Evolutionary conservation across 306 rosid genomes (phyloP).

Genomic region (Abrus pulchellus): DNA sequence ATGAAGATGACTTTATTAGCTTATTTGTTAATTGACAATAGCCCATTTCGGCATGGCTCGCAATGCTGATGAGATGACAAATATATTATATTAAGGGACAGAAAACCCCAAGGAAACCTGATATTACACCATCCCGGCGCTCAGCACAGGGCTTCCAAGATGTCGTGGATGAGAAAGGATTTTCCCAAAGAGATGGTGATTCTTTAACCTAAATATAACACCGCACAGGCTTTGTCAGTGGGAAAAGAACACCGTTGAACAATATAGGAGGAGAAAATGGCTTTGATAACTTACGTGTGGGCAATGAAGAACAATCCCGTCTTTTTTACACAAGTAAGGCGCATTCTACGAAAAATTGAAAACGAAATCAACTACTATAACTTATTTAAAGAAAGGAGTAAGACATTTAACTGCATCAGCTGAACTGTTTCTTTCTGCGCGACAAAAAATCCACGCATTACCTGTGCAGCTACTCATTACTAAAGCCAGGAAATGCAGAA

Average conservation of each 20-base stretch:
- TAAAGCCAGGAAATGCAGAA: neutral
- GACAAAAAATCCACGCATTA: conserved; percentile 3
- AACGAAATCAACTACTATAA: conserved; percentile 28
- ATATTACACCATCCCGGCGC: conserved; percentile 80
- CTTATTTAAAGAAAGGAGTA: neutral
- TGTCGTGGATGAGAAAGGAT: conserved; percentile 91
- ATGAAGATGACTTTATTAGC: conserved; percentile 5
- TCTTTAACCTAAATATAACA: conserved; percentile 78
- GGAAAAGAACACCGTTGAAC: neutral
- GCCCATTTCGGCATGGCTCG: conserved; percentile 13
- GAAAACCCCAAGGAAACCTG: conserved; percentile 61
- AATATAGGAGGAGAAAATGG: neutral
- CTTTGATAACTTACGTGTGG: conserved; percentile 75
- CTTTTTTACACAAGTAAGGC: conserved; percentile 91
- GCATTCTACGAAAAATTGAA: conserved; percentile 69
- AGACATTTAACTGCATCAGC: conserved; percentile 10
- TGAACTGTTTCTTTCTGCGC: neutral
- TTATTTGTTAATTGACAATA: conserved; percentile 6
- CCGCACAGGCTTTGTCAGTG: conserved; percentile 4
- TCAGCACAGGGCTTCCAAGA: conserved; percentile 99
- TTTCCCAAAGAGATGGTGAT: conserved; percentile 93
- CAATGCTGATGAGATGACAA: conserved; percentile 12
- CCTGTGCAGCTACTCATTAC: conserved; percentile 14
- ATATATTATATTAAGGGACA: neutral
- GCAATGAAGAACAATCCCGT: conserved; percentile 93